Evolutionary conservation across 441 rosid genomes (phyloP).

Genomic region (Adansonia gregorii): DNA sequence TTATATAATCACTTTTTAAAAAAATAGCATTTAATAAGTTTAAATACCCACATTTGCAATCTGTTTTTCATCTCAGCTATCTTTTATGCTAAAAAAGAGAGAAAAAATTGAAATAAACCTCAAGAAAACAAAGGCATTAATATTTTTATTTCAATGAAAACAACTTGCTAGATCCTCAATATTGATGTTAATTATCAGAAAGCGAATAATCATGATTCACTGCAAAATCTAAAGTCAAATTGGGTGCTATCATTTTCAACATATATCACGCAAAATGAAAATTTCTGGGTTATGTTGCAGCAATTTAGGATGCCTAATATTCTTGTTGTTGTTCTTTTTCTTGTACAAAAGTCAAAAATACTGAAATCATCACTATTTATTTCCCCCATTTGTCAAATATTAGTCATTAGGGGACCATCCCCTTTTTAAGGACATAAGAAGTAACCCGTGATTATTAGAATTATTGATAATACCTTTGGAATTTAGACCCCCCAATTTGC

Average conservation of each 20-base stretch:
- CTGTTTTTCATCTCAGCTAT: too few relatives aligned
- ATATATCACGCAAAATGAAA: background rate
- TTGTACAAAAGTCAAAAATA: conserved; percentile 3
- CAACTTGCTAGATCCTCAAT: background rate
- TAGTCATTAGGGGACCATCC: background rate
- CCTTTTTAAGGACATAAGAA: background rate
- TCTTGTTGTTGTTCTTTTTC: too few relatives aligned
- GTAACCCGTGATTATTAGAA: background rate
- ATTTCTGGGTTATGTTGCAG: background rate
- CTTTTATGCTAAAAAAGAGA: too few relatives aligned
- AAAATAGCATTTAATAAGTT: too few relatives aligned
- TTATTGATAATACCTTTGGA: background rate
- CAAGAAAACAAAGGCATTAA: background rate
- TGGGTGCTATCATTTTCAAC: background rate
- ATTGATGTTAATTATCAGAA: background rate
- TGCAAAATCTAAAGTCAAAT: background rate
- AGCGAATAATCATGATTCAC: background rate
- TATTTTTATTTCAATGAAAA: background rate
- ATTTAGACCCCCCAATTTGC: background rate
- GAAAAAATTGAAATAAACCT: too few relatives aligned
- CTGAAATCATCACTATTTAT: conserved; percentile 14
- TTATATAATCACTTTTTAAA: too few relatives aligned
- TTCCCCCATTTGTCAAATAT: background rate
- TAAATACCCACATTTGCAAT: too few relatives aligned
- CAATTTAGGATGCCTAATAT: background rate